These are phyloP conservation scores for Nicotiana rustica DNA, from an alignment of 305 asterid species.

Conservation along the genomic window DNA sequence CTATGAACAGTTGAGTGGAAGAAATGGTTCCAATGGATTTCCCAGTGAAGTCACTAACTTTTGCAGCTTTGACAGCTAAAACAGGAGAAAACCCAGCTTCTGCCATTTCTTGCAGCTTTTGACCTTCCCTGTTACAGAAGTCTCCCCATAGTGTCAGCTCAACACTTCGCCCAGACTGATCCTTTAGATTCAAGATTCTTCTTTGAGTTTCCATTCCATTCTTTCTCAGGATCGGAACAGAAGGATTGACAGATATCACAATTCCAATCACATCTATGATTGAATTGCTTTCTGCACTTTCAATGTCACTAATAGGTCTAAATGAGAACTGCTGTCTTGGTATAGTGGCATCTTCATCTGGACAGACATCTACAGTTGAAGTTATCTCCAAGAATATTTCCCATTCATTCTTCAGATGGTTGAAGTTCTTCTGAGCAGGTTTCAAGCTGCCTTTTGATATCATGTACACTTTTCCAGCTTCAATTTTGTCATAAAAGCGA, in stretches of 20 bases:
- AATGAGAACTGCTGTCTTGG: constrained; percentile 91
- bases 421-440: constrained; percentile 94
- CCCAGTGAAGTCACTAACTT: constrained; percentile 88
- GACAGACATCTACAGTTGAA: constrained; percentile 81
- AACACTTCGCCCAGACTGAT: constrained; percentile 72
- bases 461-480: constrained; percentile 85
- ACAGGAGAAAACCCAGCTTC: constrained; percentile 73
- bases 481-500: constrained; percentile 73
- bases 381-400: constrained; percentile 81
- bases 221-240: constrained; percentile 88
- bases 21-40: constrained; percentile 83
- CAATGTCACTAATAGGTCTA: constrained; percentile 79
- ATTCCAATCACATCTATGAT: constrained; percentile 87
- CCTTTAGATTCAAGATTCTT: constrained; percentile 80
- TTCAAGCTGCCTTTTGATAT: constrained; percentile 90
- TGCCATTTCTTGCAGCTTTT: constrained; percentile 66
- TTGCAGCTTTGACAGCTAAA: constrained; percentile 93
- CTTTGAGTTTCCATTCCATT: constrained; percentile 98
- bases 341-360: constrained; percentile 86
- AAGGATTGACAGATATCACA: constrained; percentile 77
- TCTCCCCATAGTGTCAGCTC: constrained; percentile 98
- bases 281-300: constrained; percentile 76
- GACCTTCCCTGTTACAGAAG: constrained; percentile 91
- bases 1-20: constrained; percentile 83
- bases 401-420: constrained; percentile 97